Evolutionary conservation across 352 stramenopile genomes (phyloP).

Genomic region (Phytophthora cactorum): DNA sequence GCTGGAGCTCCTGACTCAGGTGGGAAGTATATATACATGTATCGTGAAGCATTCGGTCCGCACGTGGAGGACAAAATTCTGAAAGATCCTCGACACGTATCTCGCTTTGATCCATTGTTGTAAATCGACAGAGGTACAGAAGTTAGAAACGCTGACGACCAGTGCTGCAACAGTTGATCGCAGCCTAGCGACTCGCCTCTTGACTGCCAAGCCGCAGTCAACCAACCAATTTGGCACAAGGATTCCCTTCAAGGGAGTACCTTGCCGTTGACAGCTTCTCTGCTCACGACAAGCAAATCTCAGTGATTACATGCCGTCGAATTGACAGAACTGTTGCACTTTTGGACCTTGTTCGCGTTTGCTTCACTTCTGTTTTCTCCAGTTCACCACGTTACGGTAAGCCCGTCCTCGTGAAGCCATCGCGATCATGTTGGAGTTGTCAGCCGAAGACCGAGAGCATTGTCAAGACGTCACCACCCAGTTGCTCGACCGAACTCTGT

Average conservation of each 20-base stretch:
- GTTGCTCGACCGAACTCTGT: conserved; percentile 26
- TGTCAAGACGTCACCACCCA: conserved; percentile 27
- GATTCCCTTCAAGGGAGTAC: neutral
- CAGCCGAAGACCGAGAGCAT: conserved; percentile 14
- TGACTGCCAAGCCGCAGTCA: neutral
- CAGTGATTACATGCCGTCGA: conserved; percentile 13
- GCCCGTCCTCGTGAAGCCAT: neutral
- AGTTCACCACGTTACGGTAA: conserved; percentile 1
- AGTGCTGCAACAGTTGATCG: too few relatives aligned
- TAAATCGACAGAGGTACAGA: too few relatives aligned
- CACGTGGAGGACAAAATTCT: too few relatives aligned
- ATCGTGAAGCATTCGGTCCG: too few relatives aligned
- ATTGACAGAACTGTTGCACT: conserved; percentile 11
- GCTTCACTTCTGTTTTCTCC: conserved; percentile 9
- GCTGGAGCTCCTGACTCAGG: too few relatives aligned
- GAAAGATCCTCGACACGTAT: too few relatives aligned
- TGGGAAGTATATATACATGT: too few relatives aligned
- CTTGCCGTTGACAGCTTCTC: neutral
- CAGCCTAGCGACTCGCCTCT: too few relatives aligned
- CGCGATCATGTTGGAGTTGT: conserved; percentile 16
- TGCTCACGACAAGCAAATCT: conserved; percentile 9
- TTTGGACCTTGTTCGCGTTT: conserved; percentile 13
- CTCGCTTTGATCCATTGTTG: too few relatives aligned
- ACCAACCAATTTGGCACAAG: neutral
- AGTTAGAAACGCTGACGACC: too few relatives aligned